Evolutionary conservation across 2,329 filamentous ascomycete genomes (phyloP).

Genomic region (Knufia petricola): DNA sequence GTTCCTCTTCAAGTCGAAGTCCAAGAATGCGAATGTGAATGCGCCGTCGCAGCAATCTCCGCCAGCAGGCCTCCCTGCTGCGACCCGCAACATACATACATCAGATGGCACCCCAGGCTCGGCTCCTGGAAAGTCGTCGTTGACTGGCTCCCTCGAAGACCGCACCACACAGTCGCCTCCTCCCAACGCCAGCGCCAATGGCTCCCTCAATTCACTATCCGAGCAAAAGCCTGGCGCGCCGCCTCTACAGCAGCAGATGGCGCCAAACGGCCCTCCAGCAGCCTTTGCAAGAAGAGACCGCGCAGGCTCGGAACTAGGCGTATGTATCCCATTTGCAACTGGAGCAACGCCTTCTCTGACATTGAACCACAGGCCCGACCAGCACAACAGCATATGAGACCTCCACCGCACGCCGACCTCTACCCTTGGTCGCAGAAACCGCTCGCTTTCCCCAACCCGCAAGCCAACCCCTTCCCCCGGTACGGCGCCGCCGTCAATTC

Average conservation of each 20-base stretch:
- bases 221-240: neutral
- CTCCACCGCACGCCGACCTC: slow-evolving; percentile 64
- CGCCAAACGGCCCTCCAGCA: slow-evolving; percentile 11
- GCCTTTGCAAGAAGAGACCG: slow-evolving; percentile 41
- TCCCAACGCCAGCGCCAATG: slow-evolving; percentile 62
- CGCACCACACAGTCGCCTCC: slow-evolving; percentile 49
- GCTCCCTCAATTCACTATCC: slow-evolving; percentile 55
- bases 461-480: slow-evolving; percentile 81
- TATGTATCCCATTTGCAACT: slow-evolving; percentile 27
- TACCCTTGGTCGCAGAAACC: slow-evolving; percentile 95
- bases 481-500: slow-evolving; percentile 96
- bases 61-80: slow-evolving; percentile 44
- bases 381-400: slow-evolving; percentile 27
- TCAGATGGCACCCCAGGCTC: slow-evolving; percentile 42
- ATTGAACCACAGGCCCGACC: slow-evolving; percentile 13
- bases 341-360: slow-evolving; percentile 18
- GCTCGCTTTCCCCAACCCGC: slow-evolving; percentile 71
- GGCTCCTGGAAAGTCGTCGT: slow-evolving; percentile 32
- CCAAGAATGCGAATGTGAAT: slow-evolving; percentile 60
- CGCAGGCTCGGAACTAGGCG: slow-evolving; percentile 46
- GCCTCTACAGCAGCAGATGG: neutral
- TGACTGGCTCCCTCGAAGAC: slow-evolving; percentile 21
- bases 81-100: slow-evolving; percentile 46
- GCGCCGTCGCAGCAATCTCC: slow-evolving; percentile 12
- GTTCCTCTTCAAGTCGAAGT: slow-evolving; percentile 76